These are phyloP conservation scores for Jackrogersella minutella DNA, from an alignment of 495 filamentous ascomycete species.

Conservation along the genomic window DNA sequence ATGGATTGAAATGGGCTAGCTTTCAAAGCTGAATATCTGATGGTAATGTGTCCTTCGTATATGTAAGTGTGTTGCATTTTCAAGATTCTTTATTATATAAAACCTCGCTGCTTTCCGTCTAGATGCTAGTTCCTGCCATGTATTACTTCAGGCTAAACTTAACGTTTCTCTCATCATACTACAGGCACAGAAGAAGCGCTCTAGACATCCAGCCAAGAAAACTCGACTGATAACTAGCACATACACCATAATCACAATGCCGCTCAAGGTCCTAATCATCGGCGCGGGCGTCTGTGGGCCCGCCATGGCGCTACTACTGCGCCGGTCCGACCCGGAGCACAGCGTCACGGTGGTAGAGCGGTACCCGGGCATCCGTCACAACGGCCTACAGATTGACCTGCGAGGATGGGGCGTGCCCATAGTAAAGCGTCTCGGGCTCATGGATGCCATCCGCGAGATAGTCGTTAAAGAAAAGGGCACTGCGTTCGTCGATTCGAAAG, in stretches of 20 bases:
- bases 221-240: not conserved
- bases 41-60: too few relatives aligned
- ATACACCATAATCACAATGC: slow-evolving; percentile 13
- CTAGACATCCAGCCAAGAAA: not conserved
- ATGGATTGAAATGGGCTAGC: too few relatives aligned
- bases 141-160: too few relatives aligned
- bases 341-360: slow-evolving; percentile 61
- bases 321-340: slow-evolving; percentile 52
- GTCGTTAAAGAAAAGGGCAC: slow-evolving; percentile 49
- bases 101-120: not conserved
- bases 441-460: slow-evolving; percentile 50
- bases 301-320: slow-evolving; percentile 66
- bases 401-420: slow-evolving; percentile 54
- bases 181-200: not conserved
- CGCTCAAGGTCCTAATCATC: slow-evolving; percentile 78
- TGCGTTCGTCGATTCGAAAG: slow-evolving; percentile 50
- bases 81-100: not conserved
- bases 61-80: too few relatives aligned
- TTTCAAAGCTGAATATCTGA: too few relatives aligned
- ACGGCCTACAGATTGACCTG: slow-evolving; percentile 61
- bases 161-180: not conserved
- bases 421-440: slow-evolving; percentile 59
- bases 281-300: slow-evolving; percentile 89
- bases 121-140: not conserved
- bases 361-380: slow-evolving; percentile 50